phyloP scores from a whole-genome alignment of 2,329 filamentous ascomycete genomes.

The Graphilbum fragrans region DNA sequence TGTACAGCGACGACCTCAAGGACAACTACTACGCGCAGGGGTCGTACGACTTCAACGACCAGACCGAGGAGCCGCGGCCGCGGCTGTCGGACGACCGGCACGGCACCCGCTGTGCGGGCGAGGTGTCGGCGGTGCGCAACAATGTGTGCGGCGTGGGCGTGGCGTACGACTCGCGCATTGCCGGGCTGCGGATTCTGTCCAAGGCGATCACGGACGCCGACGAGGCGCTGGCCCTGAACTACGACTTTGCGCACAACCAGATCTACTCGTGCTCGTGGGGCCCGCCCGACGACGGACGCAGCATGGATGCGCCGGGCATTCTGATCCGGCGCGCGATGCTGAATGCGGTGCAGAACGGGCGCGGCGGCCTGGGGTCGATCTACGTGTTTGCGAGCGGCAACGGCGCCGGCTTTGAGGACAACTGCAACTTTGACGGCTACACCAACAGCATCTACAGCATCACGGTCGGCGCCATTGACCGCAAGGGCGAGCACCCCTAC shows the following conservation, averaged over 20 bases:
- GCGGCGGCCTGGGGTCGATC: slow-evolving; percentile 72
- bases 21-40: slow-evolving; percentile 89
- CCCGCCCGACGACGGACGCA: slow-evolving; percentile 80
- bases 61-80: slow-evolving; percentile 65
- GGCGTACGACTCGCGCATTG: slow-evolving; percentile 81
- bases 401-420: slow-evolving; percentile 74
- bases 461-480: slow-evolving; percentile 85
- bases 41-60: slow-evolving; percentile 94
- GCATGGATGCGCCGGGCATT: slow-evolving; percentile 88
- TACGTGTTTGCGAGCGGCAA: slow-evolving; percentile 97
- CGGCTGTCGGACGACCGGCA: slow-evolving; percentile 77
- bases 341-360: slow-evolving; percentile 81
- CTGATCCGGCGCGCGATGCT: slow-evolving; percentile 85
- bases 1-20: slow-evolving; percentile 86
- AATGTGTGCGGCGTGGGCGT: slow-evolving; percentile 92
- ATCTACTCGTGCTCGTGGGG: slow-evolving; percentile 99
- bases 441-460: slow-evolving; percentile 99
- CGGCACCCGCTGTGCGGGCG: slow-evolving; percentile 88
- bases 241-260: slow-evolving; percentile 79
- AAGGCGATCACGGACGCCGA: slow-evolving; percentile 85
- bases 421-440: slow-evolving; percentile 99
- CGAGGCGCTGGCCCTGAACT: slow-evolving; percentile 87
- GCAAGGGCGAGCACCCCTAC: slow-evolving; percentile 77
- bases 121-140: slow-evolving; percentile 86
- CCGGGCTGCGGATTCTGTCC: slow-evolving; percentile 85